These are phyloP conservation scores for Leishmania tropica DNA, from an alignment of 208 protist genomes.

Conservation along the genomic window DNA sequence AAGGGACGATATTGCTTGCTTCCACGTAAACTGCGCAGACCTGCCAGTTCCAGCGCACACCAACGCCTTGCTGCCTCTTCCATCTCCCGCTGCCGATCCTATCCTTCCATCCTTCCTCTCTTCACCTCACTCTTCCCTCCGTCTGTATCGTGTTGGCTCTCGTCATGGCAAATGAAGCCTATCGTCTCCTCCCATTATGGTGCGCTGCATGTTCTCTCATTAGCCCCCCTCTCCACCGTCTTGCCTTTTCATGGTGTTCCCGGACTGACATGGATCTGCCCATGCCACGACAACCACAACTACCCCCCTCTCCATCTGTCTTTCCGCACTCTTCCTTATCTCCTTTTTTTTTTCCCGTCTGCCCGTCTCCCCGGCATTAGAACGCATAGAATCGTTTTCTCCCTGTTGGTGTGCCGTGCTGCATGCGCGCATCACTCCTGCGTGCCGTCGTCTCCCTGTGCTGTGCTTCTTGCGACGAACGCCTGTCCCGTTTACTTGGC, in stretches of 20 bases:
- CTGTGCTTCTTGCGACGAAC: not conserved
- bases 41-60: not conserved
- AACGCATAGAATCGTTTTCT: not conserved
- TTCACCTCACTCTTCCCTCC: not conserved
- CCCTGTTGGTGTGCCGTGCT: not conserved
- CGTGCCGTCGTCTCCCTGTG: not conserved
- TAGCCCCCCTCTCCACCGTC: not conserved
- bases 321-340: slow-evolving; percentile 3
- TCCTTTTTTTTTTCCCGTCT: not conserved
- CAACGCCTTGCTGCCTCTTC: not conserved
- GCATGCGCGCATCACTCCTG: not conserved
- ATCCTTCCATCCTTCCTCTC: not conserved
- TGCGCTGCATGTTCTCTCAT: not conserved
- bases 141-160: not conserved
- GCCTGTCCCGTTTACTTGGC: not conserved
- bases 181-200: not conserved
- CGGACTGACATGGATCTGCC: not conserved
- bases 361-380: no score
- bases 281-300: not conserved
- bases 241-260: not conserved
- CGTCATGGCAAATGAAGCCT: not conserved
- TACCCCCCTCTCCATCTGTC: not conserved
- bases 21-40: not conserved
- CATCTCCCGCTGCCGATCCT: not conserved
- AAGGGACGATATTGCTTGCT: not conserved